Evolutionary conservation across 371 early-diverging fungal genomes (phyloP).

Genomic region (Apophysomyces elegans): DNA sequence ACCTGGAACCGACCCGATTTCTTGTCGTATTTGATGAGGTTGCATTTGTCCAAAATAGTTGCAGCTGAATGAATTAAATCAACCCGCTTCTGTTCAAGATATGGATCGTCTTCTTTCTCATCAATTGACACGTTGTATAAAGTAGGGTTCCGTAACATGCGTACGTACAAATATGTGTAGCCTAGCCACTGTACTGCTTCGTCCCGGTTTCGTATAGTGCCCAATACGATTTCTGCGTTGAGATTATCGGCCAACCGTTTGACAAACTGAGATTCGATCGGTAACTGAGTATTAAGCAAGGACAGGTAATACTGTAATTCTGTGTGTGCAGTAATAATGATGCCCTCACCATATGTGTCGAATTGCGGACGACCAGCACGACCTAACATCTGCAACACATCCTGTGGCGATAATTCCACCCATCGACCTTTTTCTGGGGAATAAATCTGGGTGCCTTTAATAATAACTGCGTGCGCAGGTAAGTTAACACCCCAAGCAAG

Average conservation of each 20-base stretch:
- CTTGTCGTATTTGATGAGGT: slow-evolving; percentile 91
- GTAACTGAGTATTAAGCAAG: slow-evolving; percentile 92
- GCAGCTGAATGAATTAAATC: slow-evolving; percentile 93
- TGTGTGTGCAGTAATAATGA: slow-evolving; percentile 93
- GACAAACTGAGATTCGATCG: slow-evolving; percentile 98
- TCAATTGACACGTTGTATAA: slow-evolving; percentile 81
- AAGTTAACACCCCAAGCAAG: slow-evolving; percentile 99
- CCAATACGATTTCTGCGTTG: slow-evolving; percentile 98
- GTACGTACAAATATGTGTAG: slow-evolving; percentile 96
- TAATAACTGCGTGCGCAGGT: slow-evolving; percentile 99
- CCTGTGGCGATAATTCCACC: slow-evolving; percentile 93
- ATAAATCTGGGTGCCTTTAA: slow-evolving; percentile 99
- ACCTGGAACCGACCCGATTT: slow-evolving; percentile 87
- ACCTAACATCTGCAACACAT: slow-evolving; percentile 99
- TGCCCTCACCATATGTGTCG: slow-evolving; percentile 97
- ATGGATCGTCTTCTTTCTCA: slow-evolving; percentile 83
- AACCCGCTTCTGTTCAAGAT: slow-evolving; percentile 82
- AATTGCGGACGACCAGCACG: slow-evolving; percentile 99
- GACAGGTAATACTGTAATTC: slow-evolving; percentile 96
- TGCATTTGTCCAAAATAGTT: slow-evolving; percentile 81
- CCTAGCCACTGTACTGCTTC: slow-evolving; percentile 98
- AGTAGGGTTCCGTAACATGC: slow-evolving; percentile 91
- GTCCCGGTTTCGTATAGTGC: slow-evolving; percentile 86
- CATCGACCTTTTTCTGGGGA: slow-evolving; percentile 93
- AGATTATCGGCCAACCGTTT: slow-evolving; percentile 87